Evolutionary conservation across 139 green algal species (phyloP), one percentile per base, ranked within the genome.

Genomic region (Mychonastes homosphaera): DNA sequence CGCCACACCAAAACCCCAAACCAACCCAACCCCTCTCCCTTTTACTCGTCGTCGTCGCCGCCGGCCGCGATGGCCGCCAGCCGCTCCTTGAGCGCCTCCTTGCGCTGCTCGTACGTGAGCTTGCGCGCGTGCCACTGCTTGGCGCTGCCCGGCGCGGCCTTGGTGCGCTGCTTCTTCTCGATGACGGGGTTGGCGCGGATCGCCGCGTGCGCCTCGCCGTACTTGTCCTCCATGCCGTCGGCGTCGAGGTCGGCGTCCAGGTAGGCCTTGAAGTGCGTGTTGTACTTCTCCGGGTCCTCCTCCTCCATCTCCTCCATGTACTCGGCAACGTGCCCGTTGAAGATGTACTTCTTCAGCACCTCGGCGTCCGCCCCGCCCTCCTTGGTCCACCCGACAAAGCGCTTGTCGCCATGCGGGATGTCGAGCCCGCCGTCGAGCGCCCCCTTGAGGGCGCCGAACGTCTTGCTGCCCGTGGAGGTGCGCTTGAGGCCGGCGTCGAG

Each of bases 401-500:
- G 84, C 88, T 99, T 99, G 64, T 98, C 91, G 66, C 83, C 94
- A 87, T 99, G 92, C 39, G 92, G 92, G 54, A 99, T 92, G 79
- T 96, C 82, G 58, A 99, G 73, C 48, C 92, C 92, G 55, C 92
- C 92, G 68, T 99, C 92, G 56, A 93, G 70, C 10, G 89, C 92
- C 63, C 92, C 92, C 79, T 94, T 94, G 28, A 94, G 71, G 56
- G 80, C 87, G 23, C 78, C 84, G 45, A 92, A 95, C 36, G 95
- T 90, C 73, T 95, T 93, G 74, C 79, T 83, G 63, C 92, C 92
- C 15, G 91, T 98, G 65, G 76, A 89, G 36, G 92, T 99, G 50
- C 83, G 76, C 82, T 94, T 94, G 15, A 99, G 84, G 50, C 92
- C 92, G n/a, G 89, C 83, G 69, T 99, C 92, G 56, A 99, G 82